Conservation (phyloP, 495 filamentous ascomycete genomes). For the Aspergillus egyptiacus region DNA sequence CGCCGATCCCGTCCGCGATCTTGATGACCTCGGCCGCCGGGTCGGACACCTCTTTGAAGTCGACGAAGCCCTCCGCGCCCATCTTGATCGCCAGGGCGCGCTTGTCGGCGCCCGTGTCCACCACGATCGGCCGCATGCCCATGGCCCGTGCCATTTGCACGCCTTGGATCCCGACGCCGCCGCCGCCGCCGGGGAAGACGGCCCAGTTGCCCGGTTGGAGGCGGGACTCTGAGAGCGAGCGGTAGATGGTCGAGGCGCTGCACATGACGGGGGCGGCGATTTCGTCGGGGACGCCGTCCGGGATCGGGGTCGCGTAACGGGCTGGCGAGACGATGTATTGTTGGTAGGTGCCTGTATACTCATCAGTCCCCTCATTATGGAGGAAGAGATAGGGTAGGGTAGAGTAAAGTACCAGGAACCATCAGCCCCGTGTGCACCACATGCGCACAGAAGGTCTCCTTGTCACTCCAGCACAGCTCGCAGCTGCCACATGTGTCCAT, state of each 20-base stretch:
- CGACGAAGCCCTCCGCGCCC: slow-evolving; percentile 48
- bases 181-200: slow-evolving; percentile 48
- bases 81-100: slow-evolving; percentile 35
- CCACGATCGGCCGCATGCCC: slow-evolving; percentile 49
- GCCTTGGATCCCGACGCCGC: slow-evolving; percentile 58
- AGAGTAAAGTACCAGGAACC: slow-evolving; percentile 22
- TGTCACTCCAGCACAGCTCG: slow-evolving; percentile 39
- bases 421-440: slow-evolving; percentile 33
- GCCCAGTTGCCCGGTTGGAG: slow-evolving; percentile 56
- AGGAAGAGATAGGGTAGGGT: too few relatives aligned
- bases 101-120: slow-evolving; percentile 42
- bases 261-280: slow-evolving; percentile 58
- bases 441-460: slow-evolving; percentile 38
- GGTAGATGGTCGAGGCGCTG: slow-evolving; percentile 51
- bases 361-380: neutral
- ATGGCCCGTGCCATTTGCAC: slow-evolving; percentile 54
- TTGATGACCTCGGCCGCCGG: slow-evolving; percentile 34
- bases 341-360: slow-evolving; percentile 54
- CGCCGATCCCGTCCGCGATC: slow-evolving; percentile 41
- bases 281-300: slow-evolving; percentile 51
- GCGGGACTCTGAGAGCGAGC: slow-evolving; percentile 47
- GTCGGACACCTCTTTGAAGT: slow-evolving; percentile 37
- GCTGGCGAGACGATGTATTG: slow-evolving; percentile 60
- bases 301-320: slow-evolving; percentile 60
- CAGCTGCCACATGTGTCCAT: slow-evolving; percentile 48